Conservation (phyloP, 2,329 filamentous ascomycete genomes). For the Myrmaecium sp. region DNA sequence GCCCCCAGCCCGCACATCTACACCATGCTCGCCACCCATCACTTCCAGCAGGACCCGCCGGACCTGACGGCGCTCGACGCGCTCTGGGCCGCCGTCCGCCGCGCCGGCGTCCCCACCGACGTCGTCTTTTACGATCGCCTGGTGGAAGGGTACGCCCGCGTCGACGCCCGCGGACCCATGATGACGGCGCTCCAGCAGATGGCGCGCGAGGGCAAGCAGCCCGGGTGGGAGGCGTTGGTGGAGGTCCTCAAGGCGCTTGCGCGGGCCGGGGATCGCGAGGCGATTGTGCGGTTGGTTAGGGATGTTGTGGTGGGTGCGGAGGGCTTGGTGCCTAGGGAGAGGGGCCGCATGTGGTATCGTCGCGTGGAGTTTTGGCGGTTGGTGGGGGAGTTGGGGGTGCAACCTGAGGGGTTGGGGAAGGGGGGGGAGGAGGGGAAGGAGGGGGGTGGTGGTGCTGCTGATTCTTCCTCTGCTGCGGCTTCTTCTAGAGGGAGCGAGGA, state of each 20-base stretch:
- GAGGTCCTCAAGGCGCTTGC: conserved; percentile 22
- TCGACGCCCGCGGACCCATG: conserved; percentile 32
- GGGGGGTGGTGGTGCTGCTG: too few species aligned
- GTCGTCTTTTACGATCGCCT: conserved; percentile 52
- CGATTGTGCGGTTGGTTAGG: conserved; percentile 17
- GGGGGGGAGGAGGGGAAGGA: too few species aligned
- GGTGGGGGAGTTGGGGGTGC: conserved; percentile 3
- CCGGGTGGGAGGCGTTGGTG: conserved; percentile 25
- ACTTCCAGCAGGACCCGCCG: conserved; percentile 42
- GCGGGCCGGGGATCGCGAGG: conserved; percentile 17
- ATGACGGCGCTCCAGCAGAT: conserved; percentile 25
- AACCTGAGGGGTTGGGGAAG: too few species aligned
- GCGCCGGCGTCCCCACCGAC: conserved; percentile 25
- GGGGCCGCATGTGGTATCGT: conserved; percentile 8
- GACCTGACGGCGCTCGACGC: conserved; percentile 42
- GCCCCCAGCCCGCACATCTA: conserved; percentile 48
- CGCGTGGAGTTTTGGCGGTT: conserved; percentile 9
- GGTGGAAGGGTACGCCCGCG: conserved; percentile 46
- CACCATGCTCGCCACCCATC: conserved; percentile 54
- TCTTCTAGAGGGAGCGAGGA: too few species aligned
- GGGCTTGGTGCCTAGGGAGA: conserved; percentile 13
- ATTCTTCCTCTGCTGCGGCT: too few species aligned
- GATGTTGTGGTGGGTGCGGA: conserved; percentile 19
- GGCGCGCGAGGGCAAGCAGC: conserved; percentile 21
- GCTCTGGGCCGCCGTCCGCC: conserved; percentile 34